phyloP scores from a whole-genome alignment of 208 protist species.

The Borovskyia barvae region DNA sequence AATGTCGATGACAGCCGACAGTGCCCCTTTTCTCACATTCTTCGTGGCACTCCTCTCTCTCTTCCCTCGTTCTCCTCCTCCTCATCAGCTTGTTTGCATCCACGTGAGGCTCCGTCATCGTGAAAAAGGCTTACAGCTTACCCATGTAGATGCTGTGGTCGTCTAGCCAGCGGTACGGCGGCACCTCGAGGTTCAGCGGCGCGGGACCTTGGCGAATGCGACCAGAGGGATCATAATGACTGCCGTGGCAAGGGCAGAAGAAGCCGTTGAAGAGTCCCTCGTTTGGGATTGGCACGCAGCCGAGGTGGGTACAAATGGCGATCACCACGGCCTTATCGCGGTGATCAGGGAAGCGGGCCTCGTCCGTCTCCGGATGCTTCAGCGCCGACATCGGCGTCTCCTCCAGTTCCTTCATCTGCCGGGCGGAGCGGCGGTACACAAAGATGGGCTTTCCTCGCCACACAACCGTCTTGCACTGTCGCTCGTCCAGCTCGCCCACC shows the following conservation, averaged over 20 bases:
- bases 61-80: no score
- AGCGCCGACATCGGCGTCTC: constrained; percentile 84
- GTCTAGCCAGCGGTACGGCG: constrained; percentile 95
- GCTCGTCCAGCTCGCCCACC: constrained; percentile 89
- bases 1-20: no score
- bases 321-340: constrained; percentile 95
- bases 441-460: constrained; percentile 99
- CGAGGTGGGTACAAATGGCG: constrained; percentile 99
- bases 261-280: constrained; percentile 96
- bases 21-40: no score
- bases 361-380: constrained; percentile 96
- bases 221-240: constrained; percentile 98
- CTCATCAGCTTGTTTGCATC: no score
- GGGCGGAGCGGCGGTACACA: constrained; percentile 94
- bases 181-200: constrained; percentile 98
- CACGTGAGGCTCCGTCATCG: no score
- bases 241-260: constrained; percentile 99
- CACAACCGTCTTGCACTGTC: constrained; percentile 93
- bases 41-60: no score
- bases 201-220: constrained; percentile 98
- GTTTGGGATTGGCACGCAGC: constrained; percentile 97
- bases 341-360: constrained; percentile 83
- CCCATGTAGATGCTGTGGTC: constrained; percentile 95
- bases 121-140: constrained; percentile 51
- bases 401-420: constrained; percentile 91